Conservation (phyloP, 1,284 basidiomycete species). For the Leccinum pachyderme region DNA sequence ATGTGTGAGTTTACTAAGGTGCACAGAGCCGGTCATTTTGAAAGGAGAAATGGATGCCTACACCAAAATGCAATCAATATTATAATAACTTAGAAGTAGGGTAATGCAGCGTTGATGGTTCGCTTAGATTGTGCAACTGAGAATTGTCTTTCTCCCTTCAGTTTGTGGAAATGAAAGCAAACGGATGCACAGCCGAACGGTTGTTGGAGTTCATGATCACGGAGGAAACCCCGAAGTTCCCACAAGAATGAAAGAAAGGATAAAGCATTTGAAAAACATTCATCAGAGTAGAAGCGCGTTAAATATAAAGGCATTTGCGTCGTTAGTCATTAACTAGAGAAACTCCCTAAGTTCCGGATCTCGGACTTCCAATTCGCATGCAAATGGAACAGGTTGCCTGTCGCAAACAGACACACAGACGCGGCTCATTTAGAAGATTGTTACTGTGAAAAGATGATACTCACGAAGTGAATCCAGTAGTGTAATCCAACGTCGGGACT, state of each 20-base stretch:
- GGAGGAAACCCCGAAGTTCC: too few species aligned
- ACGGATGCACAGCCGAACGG: neutral
- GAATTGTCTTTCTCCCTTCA: too few species aligned
- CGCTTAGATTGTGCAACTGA: neutral
- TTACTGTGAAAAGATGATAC: neutral
- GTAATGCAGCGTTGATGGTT: neutral
- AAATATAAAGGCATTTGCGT: neutral
- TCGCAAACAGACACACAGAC: neutral
- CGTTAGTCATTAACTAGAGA: neutral
- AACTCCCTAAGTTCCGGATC: constrained; percentile 3
- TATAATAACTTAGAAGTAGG: neutral
- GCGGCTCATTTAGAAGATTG: neutral
- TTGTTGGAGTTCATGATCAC: neutral
- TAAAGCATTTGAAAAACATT: neutral
- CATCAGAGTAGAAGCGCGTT: neutral
- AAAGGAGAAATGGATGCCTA: neutral
- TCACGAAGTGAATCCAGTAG: constrained; percentile 10
- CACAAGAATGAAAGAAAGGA: neutral
- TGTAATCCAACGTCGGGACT: constrained; percentile 12
- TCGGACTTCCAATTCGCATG: constrained; percentile 4
- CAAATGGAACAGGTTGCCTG: constrained; percentile 4
- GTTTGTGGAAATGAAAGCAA: neutral
- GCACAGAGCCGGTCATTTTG: neutral
- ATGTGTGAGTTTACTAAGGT: neutral
- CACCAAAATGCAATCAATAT: neutral